These are phyloP conservation scores for Blastobotrys arbuscula DNA, from an alignment of 1,139 yeast genomes.

Conservation along the genomic window DNA sequence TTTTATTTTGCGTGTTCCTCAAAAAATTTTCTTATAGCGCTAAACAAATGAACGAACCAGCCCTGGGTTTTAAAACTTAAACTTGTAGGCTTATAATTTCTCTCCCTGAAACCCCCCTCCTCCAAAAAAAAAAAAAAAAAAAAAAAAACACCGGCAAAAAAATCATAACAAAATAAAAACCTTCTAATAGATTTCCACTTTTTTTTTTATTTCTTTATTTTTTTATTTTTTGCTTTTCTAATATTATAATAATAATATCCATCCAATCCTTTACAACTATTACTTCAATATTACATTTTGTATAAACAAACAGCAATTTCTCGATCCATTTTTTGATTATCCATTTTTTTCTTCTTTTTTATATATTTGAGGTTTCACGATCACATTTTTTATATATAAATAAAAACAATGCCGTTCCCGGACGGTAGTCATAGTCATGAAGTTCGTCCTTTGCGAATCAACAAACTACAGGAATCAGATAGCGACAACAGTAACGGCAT, in stretches of 20 bases:
- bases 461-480: constrained; percentile 3
- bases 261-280: neutral
- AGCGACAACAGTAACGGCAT: neutral
- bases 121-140: too few relatives aligned
- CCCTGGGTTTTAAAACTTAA: too few relatives aligned
- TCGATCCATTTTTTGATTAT: neutral
- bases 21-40: too few relatives aligned
- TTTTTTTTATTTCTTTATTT: neutral
- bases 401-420: constrained; percentile 4
- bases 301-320: neutral
- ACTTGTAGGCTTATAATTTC: neutral
- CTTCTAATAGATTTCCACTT: neutral
- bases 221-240: neutral
- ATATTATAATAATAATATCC: too few relatives aligned
- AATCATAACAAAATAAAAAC: neutral
- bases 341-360: too few relatives aligned
- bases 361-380: neutral
- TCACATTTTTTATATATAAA: neutral
- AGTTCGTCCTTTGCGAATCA: constrained; percentile 15
- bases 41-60: too few relatives aligned
- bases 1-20: constrained; percentile 1
- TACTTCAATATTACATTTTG: neutral
- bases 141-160: too few relatives aligned
- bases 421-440: constrained; percentile 3
- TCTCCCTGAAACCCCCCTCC: neutral